Evolutionary conservation across 2,329 filamentous ascomycete genomes (phyloP), one percentile per base, ranked within the genome.

Genomic region (Colletotrichum zoysiae): DNA sequence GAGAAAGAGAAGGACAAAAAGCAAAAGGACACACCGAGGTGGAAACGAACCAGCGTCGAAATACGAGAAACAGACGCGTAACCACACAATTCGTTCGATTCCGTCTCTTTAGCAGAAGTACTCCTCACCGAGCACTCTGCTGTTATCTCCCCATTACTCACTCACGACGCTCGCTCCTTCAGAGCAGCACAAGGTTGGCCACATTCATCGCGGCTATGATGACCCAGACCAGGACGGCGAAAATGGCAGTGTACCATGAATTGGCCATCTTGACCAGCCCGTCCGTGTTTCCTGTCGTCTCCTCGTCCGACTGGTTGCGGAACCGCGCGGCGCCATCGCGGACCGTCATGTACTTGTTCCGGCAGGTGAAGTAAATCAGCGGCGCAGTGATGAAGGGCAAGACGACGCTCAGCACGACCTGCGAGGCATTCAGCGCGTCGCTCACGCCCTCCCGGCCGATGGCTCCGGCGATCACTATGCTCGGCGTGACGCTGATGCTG

Each of bases 341-440:
- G 81, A 93, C 92, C 11, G 89, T 93, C 94, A 97, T 97, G 81
- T 92, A 96, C 77, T 90, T 90, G 75, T 90, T 88, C 55, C 91
- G 87, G 76, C 92, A 93, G 0, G 94, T 97, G 77, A 97, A 97
- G 82, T 93, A 97, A 67, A 97, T 92, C 42, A 97, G 83, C 1
- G 94, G 94, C 1, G 93, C 93, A 1, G 89, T 90, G n/a, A 95
- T 89, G 78, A 97, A 95, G 0, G 94, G 94, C 63, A 97, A 80
- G 16, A 95, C 92, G 14, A 95, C 87, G 76, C 91, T 94, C 18
- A 97, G 85, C 0, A 89, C 92, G 8, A 97, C 93, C 80, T 97
- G 94, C 3, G 88, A 91, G 0, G 88, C 94, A 38, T 92, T 93
- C 40, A 97, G 83, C 0, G 94, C 93, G 6, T 87, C 86, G 56